Base-by-base conservation (phyloP, 2,329 filamentous ascomycete genomes). In the Venturia carpophila region DNA sequence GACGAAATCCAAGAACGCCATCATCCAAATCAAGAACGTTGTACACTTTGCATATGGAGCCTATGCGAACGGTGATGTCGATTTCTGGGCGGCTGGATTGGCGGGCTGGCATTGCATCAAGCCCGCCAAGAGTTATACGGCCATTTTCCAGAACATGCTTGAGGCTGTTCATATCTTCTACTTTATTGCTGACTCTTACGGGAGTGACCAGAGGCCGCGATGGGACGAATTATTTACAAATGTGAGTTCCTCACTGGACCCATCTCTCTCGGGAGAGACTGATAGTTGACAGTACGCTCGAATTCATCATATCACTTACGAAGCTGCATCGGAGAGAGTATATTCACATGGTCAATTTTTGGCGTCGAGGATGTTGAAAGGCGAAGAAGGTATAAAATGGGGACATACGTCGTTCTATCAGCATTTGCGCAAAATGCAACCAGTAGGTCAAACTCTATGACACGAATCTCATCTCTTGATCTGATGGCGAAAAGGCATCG, bases 61-160 rank as follows among this genome's bases (percentile, higher is more conserved):
- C 67, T 75, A 85, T 15, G 84, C 87, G 41, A 80, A 83, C 62
- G 80, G 80, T 0, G 77, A 79, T 21, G 79, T 83, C 4, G 78
- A 83, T n/a, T 77, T 89, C 39, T 91, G 88, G 88, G 85, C 87
- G 0, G 78, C 80, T 39, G 86, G 86, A 45, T 73, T 78, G 64
- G 82, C 85, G 15, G 88, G 87, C 56, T 91, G 87, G 87, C 90
- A 85, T 71, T 83, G 87, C 70, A 80, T 91, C 52, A 78, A 78
- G 41, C 87, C 89, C 1, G 77, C 82, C n/a, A 71, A 77, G 11
- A 73, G 75, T 2, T 92, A 90, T 72, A 75, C 76, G 62, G 69
- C 75, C 6, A 83, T 84, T 37, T 87, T 83, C 73, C 75, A 81
- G 39, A 78, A 80, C 60, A 88, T 89, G 79, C 79, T 82, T 63